phyloP scores from a whole-genome alignment of 2,329 filamentous ascomycete species.

The Microcyclospora pomicola region DNA sequence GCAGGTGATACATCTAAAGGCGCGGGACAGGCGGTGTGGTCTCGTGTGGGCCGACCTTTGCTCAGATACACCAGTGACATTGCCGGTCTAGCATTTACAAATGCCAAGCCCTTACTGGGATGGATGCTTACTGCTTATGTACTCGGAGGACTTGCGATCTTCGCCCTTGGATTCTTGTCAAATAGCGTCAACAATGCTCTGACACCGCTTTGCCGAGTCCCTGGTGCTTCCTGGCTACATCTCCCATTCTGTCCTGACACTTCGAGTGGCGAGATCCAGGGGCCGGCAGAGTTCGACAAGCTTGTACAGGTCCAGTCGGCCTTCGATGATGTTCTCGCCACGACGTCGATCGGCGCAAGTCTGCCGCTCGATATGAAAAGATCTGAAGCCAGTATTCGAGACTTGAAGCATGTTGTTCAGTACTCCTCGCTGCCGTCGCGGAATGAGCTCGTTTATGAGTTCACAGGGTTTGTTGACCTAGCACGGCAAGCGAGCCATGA shows the following conservation, averaged over 20 bases:
- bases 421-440: slow-evolving; percentile 54
- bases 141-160: slow-evolving; percentile 42
- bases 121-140: slow-evolving; percentile 49
- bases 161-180: slow-evolving; percentile 49
- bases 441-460: slow-evolving; percentile 60
- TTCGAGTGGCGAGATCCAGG: slow-evolving; percentile 10
- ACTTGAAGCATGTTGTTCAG: slow-evolving; percentile 57
- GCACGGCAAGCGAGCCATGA: slow-evolving; percentile 51
- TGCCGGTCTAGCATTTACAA: slow-evolving; percentile 44
- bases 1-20: neutral
- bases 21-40: slow-evolving; percentile 13
- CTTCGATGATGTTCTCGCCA: slow-evolving; percentile 62
- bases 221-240: slow-evolving; percentile 46
- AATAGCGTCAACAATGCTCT: slow-evolving; percentile 47
- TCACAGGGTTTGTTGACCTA: slow-evolving; percentile 60
- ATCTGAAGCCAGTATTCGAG: slow-evolving; percentile 58
- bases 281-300: slow-evolving; percentile 53
- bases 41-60: slow-evolving; percentile 22
- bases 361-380: slow-evolving; percentile 69
- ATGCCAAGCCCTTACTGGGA: slow-evolving; percentile 51
- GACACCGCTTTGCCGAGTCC: slow-evolving; percentile 56
- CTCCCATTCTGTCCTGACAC: slow-evolving; percentile 46
- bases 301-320: slow-evolving; percentile 61
- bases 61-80: slow-evolving; percentile 32
- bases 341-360: slow-evolving; percentile 49